Percentiles rank a stretch among this genome's conserved stretches.
phyloP scores from a whole-genome alignment of 2,329 filamentous ascomycete species.

The Onygena corvina region DNA sequence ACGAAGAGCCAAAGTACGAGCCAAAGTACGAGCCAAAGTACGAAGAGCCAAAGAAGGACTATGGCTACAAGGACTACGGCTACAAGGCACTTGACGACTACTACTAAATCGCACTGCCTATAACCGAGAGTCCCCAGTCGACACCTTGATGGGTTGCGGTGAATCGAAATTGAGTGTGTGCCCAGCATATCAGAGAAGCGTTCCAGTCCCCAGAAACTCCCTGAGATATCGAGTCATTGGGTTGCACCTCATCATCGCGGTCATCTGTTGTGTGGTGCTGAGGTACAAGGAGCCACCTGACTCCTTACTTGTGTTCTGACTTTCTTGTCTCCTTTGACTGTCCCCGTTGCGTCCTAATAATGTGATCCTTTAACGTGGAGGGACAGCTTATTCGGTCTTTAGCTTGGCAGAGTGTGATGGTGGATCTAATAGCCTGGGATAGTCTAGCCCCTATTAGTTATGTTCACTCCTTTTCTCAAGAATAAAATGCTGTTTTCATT shows the following conservation, averaged over 20 bases:
- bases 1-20: neutral
- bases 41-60: neutral
- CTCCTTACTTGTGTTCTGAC: neutral
- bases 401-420: slow-evolving; percentile 1
- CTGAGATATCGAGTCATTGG: neutral
- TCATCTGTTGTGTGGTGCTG: slow-evolving; percentile 1
- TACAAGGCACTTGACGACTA: neutral
- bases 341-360: neutral
- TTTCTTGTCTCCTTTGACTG: neutral
- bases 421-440: slow-evolving; percentile 1
- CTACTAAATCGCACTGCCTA: neutral
- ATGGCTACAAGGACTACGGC: neutral
- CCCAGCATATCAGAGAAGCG: neutral
- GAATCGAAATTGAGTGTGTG: neutral
- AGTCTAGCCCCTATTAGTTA: neutral
- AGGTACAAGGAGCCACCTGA: neutral
- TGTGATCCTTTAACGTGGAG: neutral
- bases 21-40: neutral
- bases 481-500: neutral
- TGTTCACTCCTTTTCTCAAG: slow-evolving; percentile 1
- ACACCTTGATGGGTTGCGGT: neutral
- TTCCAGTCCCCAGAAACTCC: no score
- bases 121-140: neutral
- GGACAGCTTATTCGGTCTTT: neutral
- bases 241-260: neutral